phyloP scores from a whole-genome alignment of 2,329 filamentous ascomycete species.

The Epichloe sylvatica region DNA sequence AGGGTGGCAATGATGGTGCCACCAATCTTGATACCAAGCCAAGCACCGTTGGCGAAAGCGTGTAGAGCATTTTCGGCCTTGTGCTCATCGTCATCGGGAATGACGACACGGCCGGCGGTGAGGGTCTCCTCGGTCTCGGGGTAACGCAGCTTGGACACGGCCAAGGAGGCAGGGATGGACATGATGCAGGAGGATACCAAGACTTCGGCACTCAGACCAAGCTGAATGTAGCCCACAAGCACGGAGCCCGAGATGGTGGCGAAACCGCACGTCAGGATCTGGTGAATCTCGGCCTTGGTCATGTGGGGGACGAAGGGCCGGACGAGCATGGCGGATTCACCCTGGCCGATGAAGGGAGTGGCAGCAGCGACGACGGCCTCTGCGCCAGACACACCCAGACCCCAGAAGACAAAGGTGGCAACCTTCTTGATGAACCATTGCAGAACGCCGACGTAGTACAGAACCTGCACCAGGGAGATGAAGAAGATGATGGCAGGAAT shows the following conservation, averaged over 20 bases:
- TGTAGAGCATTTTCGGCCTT: constrained; percentile 69
- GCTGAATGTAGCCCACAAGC: constrained; percentile 68
- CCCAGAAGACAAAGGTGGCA: constrained; percentile 84
- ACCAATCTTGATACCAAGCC: constrained; percentile 75
- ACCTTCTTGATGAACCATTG: constrained; percentile 88
- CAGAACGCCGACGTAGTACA: constrained; percentile 67
- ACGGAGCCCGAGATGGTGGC: constrained; percentile 85
- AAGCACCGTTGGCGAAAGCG: constrained; percentile 72
- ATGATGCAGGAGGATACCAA: constrained; percentile 88
- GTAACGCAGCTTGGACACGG: constrained; percentile 78
- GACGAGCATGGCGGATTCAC: constrained; percentile 87
- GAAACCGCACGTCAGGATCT: constrained; percentile 85
- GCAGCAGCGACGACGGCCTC: constrained; percentile 90
- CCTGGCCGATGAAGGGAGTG: constrained; percentile 87
- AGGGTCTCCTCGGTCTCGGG: constrained; percentile 79
- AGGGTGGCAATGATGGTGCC: constrained; percentile 68
- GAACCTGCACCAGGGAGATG: constrained; percentile 75
- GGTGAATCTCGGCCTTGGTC: constrained; percentile 77
- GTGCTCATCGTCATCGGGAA: constrained; percentile 66
- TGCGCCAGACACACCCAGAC: constrained; percentile 71
- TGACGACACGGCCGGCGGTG: constrained; percentile 65
- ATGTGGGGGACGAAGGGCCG: constrained; percentile 74
- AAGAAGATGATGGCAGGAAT: constrained; percentile 95
- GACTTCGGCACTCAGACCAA: constrained; percentile 73
- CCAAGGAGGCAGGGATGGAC: constrained; percentile 84